Conservation (phyloP, 441 rosid genomes). For the Dalechampia spathulata region DNA sequence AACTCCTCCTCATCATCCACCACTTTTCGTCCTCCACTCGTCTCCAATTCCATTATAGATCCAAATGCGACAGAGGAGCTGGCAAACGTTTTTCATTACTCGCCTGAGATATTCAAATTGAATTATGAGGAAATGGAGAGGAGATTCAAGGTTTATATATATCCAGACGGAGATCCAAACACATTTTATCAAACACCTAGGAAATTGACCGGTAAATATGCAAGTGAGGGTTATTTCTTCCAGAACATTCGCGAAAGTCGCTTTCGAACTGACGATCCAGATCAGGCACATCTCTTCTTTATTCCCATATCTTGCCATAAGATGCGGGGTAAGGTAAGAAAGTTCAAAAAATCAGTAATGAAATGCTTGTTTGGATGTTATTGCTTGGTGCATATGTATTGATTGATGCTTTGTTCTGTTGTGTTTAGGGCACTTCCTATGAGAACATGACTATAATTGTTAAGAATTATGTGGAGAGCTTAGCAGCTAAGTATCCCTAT, state of each 20-base stretch:
- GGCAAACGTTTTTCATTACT: conserved; percentile 50
- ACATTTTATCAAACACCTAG: conserved; percentile 88
- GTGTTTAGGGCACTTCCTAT: conserved; percentile 73
- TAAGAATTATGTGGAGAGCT: conserved; percentile 59
- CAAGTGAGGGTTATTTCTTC: conserved; percentile 95
- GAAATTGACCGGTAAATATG: conserved; percentile 88
- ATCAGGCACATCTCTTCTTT: conserved; percentile 76
- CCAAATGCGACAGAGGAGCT: neutral
- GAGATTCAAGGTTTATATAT: conserved; percentile 68
- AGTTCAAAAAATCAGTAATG: too few species aligned
- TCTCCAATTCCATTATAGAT: neutral
- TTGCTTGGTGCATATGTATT: too few species aligned
- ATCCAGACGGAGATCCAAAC: conserved; percentile 89
- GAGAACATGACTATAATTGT: conserved; percentile 92
- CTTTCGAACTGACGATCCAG: conserved; percentile 68
- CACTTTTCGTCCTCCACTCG: conserved; percentile 5
- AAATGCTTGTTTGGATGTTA: too few species aligned
- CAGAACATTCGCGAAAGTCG: conserved; percentile 78
- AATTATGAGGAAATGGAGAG: conserved; percentile 78
- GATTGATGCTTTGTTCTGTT: conserved; percentile 8
- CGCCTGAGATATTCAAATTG: conserved; percentile 46
- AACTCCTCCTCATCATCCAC: conserved; percentile 15
- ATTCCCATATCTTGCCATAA: conserved; percentile 92
- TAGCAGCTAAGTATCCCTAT: conserved; percentile 66
- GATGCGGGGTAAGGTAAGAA: conserved; percentile 99